Conservation (phyloP, 257 asterid genomes). For the Nicotiana paniculata region DNA sequence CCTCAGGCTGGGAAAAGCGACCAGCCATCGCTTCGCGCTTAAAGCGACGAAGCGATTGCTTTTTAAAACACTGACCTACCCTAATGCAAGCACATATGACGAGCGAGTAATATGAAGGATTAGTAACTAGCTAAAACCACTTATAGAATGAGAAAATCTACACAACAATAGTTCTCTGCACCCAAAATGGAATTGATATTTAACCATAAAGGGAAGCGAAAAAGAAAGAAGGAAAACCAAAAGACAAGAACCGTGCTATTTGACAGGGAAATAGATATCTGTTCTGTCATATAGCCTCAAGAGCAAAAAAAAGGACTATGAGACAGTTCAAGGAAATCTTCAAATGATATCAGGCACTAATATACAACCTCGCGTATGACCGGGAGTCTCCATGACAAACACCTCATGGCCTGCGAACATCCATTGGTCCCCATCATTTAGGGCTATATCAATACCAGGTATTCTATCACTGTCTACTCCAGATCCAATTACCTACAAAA, state of each 20-base stretch:
- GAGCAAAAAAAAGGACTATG: neutral
- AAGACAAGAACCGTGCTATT: neutral
- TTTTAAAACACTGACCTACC: too few relatives aligned
- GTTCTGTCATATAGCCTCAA: neutral
- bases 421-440: slow-evolving; percentile 92
- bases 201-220: neutral
- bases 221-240: neutral
- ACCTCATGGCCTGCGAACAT: slow-evolving; percentile 98
- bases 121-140: neutral
- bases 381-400: slow-evolving; percentile 79
- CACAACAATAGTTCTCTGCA: neutral
- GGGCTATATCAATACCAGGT: slow-evolving; percentile 89
- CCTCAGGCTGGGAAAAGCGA: too few relatives aligned
- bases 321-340: neutral
- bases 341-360: slow-evolving; percentile 14
- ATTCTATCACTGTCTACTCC: slow-evolving; percentile 73
- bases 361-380: slow-evolving; percentile 81
- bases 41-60: too few relatives aligned
- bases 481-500: slow-evolving; percentile 79
- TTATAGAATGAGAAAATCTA: neutral
- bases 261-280: neutral
- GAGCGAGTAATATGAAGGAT: neutral
- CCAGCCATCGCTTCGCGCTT: too few relatives aligned
- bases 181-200: neutral
- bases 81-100: neutral